Conservation (phyloP, 768 basidiomycete species). For the Boletus sensibilis region DNA sequence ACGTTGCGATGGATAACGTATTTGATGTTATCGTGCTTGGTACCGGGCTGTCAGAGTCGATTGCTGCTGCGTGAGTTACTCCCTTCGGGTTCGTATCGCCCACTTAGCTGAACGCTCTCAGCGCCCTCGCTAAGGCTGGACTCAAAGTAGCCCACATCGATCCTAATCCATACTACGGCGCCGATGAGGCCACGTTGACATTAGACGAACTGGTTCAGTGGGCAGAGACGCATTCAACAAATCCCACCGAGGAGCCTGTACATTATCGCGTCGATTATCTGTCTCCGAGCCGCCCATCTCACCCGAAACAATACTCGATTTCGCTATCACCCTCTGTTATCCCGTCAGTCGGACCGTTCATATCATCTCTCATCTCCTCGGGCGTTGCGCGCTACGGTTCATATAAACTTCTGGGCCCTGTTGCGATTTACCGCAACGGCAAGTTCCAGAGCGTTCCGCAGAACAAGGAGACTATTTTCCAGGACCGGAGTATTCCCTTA, state of each 20-base stretch:
- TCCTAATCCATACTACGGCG: slow-evolving; percentile 81
- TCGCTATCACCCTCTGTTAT: slow-evolving; percentile 84
- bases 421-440: slow-evolving; percentile 56
- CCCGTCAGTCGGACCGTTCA: slow-evolving; percentile 73
- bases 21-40: slow-evolving; percentile 74
- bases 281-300: slow-evolving; percentile 44
- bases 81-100: background rate
- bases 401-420: slow-evolving; percentile 76
- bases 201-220: slow-evolving; percentile 77
- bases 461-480: slow-evolving; percentile 93
- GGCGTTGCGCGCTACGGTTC: slow-evolving; percentile 91
- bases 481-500: slow-evolving; percentile 69
- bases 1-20: slow-evolving; percentile 34
- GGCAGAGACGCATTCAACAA: slow-evolving; percentile 45
- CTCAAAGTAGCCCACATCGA: slow-evolving; percentile 89
- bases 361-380: slow-evolving; percentile 74
- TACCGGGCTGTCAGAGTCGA: slow-evolving; percentile 83
- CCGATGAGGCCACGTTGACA: slow-evolving; percentile 74
- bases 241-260: slow-evolving; percentile 8
- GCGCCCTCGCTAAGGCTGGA: slow-evolving; percentile 86
- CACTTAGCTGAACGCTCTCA: slow-evolving; percentile 32
- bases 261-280: slow-evolving; percentile 38
- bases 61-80: slow-evolving; percentile 77
- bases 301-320: slow-evolving; percentile 77
- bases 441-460: slow-evolving; percentile 69